phyloP scores from a whole-genome alignment of 352 stramenopile species.

The Globisporangium paddicum region DNA sequence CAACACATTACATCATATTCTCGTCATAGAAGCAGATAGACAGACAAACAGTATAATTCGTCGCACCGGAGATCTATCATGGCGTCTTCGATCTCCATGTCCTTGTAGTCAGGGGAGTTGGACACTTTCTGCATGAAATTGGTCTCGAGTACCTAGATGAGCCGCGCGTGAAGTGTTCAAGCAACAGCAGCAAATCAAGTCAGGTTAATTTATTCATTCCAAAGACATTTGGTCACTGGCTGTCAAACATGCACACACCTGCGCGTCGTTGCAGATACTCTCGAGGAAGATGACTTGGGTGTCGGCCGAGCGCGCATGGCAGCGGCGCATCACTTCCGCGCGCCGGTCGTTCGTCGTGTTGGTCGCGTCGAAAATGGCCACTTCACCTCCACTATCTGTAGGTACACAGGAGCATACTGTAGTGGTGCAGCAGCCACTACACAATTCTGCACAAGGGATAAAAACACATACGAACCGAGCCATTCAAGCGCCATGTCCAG shows the following conservation, averaged over 20 bases:
- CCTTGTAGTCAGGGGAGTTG: conserved; percentile 57
- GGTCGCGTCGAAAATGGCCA: conserved; percentile 74
- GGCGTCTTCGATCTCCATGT: conserved; percentile 37
- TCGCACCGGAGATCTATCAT: conserved; percentile 48
- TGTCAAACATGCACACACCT: conserved; percentile 1
- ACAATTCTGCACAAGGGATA: no score
- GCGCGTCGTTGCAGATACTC: conserved; percentile 70
- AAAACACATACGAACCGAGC: conserved; percentile 29
- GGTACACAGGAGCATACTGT: no score
- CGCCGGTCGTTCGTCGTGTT: conserved; percentile 58
- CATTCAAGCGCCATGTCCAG: conserved; percentile 34
- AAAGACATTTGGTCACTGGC: not conserved
- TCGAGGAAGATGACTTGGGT: conserved; percentile 79
- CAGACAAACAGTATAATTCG: not conserved
- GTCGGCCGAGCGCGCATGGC: conserved; percentile 16
- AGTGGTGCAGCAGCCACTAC: no score
- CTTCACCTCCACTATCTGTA: conserved; percentile 35
- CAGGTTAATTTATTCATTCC: not conserved
- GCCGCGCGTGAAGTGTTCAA: not conserved
- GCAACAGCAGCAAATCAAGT: no score
- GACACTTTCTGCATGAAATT: conserved; percentile 49
- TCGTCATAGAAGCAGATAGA: not conserved
- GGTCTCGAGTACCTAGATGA: conserved; percentile 37
- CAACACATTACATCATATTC: not conserved
- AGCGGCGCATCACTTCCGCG: conserved; percentile 19